Conservation (phyloP, 495 filamentous ascomycete genomes). For the Haplographium delicatum region DNA sequence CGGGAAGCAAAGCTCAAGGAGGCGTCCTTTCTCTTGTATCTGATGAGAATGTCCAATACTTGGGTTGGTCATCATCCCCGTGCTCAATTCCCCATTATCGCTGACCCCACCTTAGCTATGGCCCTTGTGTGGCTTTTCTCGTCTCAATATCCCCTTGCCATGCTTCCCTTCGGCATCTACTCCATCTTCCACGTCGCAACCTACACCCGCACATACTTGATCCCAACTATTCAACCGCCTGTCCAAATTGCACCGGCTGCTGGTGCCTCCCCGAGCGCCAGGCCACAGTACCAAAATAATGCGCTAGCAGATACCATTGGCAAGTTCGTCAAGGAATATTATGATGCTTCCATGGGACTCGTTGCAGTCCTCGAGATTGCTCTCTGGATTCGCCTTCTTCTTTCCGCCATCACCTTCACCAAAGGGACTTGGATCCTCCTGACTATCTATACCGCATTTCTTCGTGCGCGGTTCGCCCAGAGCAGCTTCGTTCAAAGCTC, state of each 20-base stretch:
- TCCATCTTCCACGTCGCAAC: slow-evolving; percentile 97
- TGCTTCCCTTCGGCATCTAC: slow-evolving; percentile 94
- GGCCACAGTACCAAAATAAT: slow-evolving; percentile 57
- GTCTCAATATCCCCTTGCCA: slow-evolving; percentile 80
- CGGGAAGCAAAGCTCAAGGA: slow-evolving; percentile 50
- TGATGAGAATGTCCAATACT: slow-evolving; percentile 97
- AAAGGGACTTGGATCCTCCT: slow-evolving; percentile 87
- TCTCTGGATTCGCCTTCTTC: slow-evolving; percentile 76
- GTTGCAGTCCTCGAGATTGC: slow-evolving; percentile 71
- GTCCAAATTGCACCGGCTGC: slow-evolving; percentile 34
- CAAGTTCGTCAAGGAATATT: slow-evolving; percentile 94
- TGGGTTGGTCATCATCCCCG: slow-evolving; percentile 56
- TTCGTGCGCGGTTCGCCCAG: slow-evolving; percentile 84
- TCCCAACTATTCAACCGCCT: slow-evolving; percentile 55
- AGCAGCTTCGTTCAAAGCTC: slow-evolving; percentile 85
- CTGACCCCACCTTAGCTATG: slow-evolving; percentile 59
- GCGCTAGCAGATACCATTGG: slow-evolving; percentile 76
- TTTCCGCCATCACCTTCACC: slow-evolving; percentile 76
- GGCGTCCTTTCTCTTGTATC: slow-evolving; percentile 58
- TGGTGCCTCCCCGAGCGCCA: slow-evolving; percentile 54
- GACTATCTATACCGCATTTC: slow-evolving; percentile 81
- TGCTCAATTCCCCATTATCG: background rate
- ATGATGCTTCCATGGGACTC: slow-evolving; percentile 81
- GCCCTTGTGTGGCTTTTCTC: slow-evolving; percentile 92
- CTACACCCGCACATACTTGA: slow-evolving; percentile 65